phyloP scores from a whole-genome alignment of 2,329 filamentous ascomycete species.

The Pseudopithomyces chartarum region DNA sequence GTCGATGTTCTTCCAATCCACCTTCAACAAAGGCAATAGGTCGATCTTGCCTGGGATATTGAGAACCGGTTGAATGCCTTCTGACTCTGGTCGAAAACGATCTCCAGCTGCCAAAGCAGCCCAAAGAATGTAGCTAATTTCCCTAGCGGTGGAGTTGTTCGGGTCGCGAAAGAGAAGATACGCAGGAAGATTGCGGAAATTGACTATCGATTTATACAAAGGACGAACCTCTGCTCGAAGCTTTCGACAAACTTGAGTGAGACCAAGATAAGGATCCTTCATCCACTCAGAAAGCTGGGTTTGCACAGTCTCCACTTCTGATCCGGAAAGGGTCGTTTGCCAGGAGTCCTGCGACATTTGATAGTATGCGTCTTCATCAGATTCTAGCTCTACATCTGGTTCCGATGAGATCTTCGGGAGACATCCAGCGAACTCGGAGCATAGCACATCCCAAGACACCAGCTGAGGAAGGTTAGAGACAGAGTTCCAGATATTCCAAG shows the following conservation, averaged over 20 bases:
- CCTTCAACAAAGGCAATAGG: neutral
- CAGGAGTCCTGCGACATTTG: no score
- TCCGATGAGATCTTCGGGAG: no score
- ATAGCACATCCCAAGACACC: no score
- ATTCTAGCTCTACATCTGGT: no score
- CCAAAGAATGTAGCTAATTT: neutral
- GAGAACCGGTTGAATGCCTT: no score
- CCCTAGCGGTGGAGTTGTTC: neutral
- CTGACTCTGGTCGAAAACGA: neutral
- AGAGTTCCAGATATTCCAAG: no score
- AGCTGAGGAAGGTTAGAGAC: no score
- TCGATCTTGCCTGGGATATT: neutral
- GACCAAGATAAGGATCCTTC: neutral
- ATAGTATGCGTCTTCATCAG: no score
- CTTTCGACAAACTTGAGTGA: neutral
- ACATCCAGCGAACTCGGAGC: no score
- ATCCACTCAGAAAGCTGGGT: neutral
- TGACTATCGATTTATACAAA: neutral
- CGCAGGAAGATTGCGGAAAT: neutral
- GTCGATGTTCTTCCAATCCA: neutral
- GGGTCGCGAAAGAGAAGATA: neutral
- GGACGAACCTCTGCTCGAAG: neutral
- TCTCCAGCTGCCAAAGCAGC: neutral
- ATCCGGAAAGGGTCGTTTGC: no score
- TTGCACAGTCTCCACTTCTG: no score